Conservation (phyloP, 106 monocot genomes). For the Platanthera zijinensis region DNA sequence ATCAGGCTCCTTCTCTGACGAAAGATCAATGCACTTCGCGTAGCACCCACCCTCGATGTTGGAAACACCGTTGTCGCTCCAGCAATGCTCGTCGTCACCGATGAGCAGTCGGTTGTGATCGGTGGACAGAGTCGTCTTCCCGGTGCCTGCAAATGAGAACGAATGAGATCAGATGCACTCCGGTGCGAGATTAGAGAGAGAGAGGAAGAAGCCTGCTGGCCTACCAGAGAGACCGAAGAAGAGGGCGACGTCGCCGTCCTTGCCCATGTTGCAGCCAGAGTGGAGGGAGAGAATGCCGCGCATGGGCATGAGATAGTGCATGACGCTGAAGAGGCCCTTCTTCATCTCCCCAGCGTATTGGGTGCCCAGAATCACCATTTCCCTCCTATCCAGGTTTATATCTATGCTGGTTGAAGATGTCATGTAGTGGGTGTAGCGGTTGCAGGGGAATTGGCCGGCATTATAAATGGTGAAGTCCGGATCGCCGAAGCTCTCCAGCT, state of each 20-base stretch:
- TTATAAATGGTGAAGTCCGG: conserved; percentile 99
- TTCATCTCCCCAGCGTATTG: conserved; percentile 99
- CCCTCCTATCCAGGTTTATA: conserved; percentile 80
- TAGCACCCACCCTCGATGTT: conserved; percentile 99
- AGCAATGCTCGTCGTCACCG: conserved; percentile 94
- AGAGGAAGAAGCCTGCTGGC: not conserved
- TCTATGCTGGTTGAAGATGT: conserved; percentile 96
- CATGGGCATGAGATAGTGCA: conserved; percentile 99
- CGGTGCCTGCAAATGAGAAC: conserved; percentile 38
- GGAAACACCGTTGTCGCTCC: conserved; percentile 89
- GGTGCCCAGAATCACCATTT: conserved; percentile 97
- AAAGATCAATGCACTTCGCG: conserved; percentile 80
- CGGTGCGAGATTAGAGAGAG: not conserved
- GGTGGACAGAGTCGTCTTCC: conserved; percentile 91
- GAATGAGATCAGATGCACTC: not conserved
- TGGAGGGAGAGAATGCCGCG: conserved; percentile 77
- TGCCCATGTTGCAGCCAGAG: conserved; percentile 96
- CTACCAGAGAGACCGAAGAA: conserved; percentile 98
- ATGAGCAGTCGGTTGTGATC: conserved; percentile 86
- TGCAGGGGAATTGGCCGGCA: conserved; percentile 91
- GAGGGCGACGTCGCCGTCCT: conserved; percentile 83
- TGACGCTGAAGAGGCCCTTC: conserved; percentile 96
- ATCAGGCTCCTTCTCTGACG: conserved; percentile 82
- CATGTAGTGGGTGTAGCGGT: conserved; percentile 99
- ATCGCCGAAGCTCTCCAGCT: conserved; percentile 84